Conservation (phyloP, 805 yeast species). For the Candida manassasensis region DNA sequence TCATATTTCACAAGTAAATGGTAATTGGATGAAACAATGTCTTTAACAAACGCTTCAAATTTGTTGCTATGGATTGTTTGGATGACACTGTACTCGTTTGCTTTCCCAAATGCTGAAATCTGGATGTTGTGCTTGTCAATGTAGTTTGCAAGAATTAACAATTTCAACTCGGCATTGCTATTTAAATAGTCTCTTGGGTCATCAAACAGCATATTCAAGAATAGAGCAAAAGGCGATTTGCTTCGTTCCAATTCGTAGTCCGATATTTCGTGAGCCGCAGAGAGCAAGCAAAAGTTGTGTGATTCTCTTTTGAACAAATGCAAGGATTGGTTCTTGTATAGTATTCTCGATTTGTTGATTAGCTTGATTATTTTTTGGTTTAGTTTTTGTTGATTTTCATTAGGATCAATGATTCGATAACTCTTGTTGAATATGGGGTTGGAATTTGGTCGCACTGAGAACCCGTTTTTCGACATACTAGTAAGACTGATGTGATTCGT, state of each 20-base stretch:
- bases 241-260: slow-evolving; percentile 50
- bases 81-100: slow-evolving; percentile 12
- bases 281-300: slow-evolving; percentile 40
- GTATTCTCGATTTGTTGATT: slow-evolving; percentile 62
- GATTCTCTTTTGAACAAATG: slow-evolving; percentile 63
- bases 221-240: slow-evolving; percentile 60
- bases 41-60: slow-evolving; percentile 19
- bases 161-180: slow-evolving; percentile 32
- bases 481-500: slow-evolving; percentile 25
- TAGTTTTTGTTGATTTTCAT: slow-evolving; percentile 8
- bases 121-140: slow-evolving; percentile 23
- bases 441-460: slow-evolving; percentile 15
- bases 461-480: slow-evolving; percentile 21
- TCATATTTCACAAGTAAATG: not conserved
- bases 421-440: slow-evolving; percentile 17
- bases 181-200: slow-evolving; percentile 25
- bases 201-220: slow-evolving; percentile 54
- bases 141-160: slow-evolving; percentile 46
- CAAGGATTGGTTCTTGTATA: slow-evolving; percentile 79
- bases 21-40: slow-evolving; percentile 11
- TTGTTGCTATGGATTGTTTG: slow-evolving; percentile 18
- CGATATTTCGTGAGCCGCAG: slow-evolving; percentile 63
- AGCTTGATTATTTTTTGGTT: slow-evolving; percentile 47
- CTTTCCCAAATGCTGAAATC: slow-evolving; percentile 15
- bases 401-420: slow-evolving; percentile 20